Base-by-base conservation (phyloP, 192 early-diverging fungal genomes). In the Lunasporangiospora selenospora region DNA sequence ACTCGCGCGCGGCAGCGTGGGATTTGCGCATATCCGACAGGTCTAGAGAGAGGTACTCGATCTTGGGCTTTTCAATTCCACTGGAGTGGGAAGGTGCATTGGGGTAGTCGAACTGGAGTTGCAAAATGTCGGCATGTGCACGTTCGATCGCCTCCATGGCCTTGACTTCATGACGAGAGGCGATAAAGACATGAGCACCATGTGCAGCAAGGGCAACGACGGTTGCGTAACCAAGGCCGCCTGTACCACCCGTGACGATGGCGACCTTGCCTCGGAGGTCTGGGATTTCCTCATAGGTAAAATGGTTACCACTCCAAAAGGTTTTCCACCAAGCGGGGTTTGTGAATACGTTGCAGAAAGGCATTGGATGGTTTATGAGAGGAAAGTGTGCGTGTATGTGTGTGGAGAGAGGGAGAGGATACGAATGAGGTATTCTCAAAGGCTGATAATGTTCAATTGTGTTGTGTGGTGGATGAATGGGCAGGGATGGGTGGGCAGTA, bases 161-260 rank as follows among this genome's bases (percentile, higher is more conserved):
- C 1, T 50, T 49, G 24, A 41, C 47, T 6, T 30, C 34, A 24
- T 49, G 39, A 11, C 65, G 48, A 27, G 56, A 67, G 32, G 65
- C 65, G 3, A 67, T 34, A 27, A 67, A 52, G 43, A 67, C 65
- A 16, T 57, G 65, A 4, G 65, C 65, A 21, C 65, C 65, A 32
- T 59, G 65, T 11, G 65, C 33, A 19, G 65, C 65, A 0, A 67
- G 42, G 40, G 65, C 65, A 6, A 67, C 65, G 16, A 51, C 51
- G 38, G 65, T 67, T 11, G 65, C 55, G 29, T 53, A 67, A 4
- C 58, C 58, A 6, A 61, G 58, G 1, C 58, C 58, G 13, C 47
- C 47, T 5, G 46, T 82, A 18, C 62, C 62, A 6, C 80, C 80
- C 15, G 82, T 84, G 30, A 84, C 59, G 24, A 84, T 81, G 26